Evolutionary conservation across 768 basidiomycete species (phyloP).

Genomic region (Pisolithus sp.): DNA sequence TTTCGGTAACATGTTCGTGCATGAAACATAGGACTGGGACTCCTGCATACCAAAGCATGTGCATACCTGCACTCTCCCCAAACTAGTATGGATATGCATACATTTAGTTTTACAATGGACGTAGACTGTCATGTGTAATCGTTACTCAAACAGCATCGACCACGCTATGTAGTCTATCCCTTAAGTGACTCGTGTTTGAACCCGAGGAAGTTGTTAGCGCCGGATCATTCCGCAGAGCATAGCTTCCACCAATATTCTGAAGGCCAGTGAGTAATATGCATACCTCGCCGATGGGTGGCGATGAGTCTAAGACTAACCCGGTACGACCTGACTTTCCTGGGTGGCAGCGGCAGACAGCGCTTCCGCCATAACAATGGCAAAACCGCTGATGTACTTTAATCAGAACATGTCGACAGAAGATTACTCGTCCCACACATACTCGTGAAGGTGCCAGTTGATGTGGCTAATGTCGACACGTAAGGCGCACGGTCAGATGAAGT

Average conservation of each 20-base stretch:
- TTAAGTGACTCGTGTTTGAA: too few relatives aligned
- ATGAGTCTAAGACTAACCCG: conserved; percentile 3
- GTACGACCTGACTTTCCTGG: conserved; percentile 5
- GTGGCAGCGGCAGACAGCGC: conserved; percentile 3
- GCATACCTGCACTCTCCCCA: too few relatives aligned
- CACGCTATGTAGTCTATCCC: too few relatives aligned
- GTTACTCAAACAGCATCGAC: too few relatives aligned
- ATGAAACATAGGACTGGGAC: too few relatives aligned
- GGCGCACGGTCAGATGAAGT: neutral
- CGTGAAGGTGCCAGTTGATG: conserved; percentile 14
- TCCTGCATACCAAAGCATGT: too few relatives aligned
- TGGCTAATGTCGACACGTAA: conserved; percentile 9
- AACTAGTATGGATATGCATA: too few relatives aligned
- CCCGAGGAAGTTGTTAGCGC: too few relatives aligned
- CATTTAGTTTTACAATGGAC: too few relatives aligned
- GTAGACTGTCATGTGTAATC: too few relatives aligned
- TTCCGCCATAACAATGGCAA: conserved; percentile 16
- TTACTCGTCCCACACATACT: conserved; percentile 9
- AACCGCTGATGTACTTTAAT: conserved; percentile 31
- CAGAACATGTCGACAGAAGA: neutral
- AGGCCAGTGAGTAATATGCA: neutral
- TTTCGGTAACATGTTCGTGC: too few relatives aligned
- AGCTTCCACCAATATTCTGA: conserved; percentile 12
- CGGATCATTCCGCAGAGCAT: neutral
- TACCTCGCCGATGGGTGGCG: neutral